A percentile compares a stretch with the other conserved stretches of the same genome.
These are phyloP conservation scores for Teunomyces lycoperdinae DNA, from an alignment of 805 yeast genomes.

Conservation along the genomic window DNA sequence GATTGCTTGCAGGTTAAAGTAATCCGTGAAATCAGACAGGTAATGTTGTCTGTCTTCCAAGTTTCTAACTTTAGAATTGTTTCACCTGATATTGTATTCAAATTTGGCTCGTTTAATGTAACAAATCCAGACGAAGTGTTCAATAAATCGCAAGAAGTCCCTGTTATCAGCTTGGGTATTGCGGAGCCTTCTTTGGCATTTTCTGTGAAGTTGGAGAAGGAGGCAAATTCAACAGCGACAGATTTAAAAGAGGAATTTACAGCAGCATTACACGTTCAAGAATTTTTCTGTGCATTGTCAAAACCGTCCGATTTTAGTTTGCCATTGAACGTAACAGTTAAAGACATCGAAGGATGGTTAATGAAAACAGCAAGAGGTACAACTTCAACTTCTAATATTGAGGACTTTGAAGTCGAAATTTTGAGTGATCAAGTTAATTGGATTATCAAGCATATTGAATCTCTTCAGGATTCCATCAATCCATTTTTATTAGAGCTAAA, in stretches of 20 bases:
- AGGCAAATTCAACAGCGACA: constrained; percentile 3
- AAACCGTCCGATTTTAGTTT: constrained; percentile 19
- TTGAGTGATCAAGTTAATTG: constrained; percentile 20
- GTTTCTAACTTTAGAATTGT: constrained; percentile 46
- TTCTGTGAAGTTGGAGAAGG: constrained; percentile 16
- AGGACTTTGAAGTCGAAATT: constrained; percentile 16
- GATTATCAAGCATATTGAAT: constrained; percentile 16
- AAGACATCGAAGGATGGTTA: constrained; percentile 39
- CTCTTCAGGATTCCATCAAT: constrained; percentile 9
- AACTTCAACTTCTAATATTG: constrained; percentile 17
- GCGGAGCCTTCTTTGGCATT: constrained; percentile 36
- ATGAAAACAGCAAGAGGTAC: constrained; percentile 16
- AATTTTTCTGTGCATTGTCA: constrained; percentile 18
- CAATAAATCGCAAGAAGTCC: constrained; percentile 27
- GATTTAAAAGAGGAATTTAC: constrained; percentile 11
- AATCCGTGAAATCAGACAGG: constrained; percentile 40
- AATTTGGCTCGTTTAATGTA: constrained; percentile 32
- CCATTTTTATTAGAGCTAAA: constrained; percentile 18
- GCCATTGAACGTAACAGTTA: constrained; percentile 16
- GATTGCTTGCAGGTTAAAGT: constrained; percentile 66
- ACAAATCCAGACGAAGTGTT: constrained; percentile 16
- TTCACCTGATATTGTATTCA: constrained; percentile 42
- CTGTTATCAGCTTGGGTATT: constrained; percentile 24
- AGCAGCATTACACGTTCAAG: constrained; percentile 33
- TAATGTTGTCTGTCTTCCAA: constrained; percentile 29